Conservation (phyloP, 371 early-diverging fungal genomes). For the Apophysomyces variabilis region DNA sequence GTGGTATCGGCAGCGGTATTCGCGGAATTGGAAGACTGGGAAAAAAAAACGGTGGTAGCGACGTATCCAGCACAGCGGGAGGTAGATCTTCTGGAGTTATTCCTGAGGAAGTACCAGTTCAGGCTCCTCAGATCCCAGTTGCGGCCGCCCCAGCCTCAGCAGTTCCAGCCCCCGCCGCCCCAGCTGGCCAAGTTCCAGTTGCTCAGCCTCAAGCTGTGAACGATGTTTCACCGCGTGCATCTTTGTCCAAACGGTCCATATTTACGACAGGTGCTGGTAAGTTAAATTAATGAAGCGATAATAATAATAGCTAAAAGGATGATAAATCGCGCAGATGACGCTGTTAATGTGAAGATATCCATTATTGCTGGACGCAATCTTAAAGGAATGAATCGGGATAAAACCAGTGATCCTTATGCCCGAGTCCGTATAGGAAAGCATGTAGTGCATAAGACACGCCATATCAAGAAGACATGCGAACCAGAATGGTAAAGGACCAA, state of each 20-base stretch:
- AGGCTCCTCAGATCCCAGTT: not conserved
- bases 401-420: constrained; percentile 54
- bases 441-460: constrained; percentile 68
- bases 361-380: constrained; percentile 52
- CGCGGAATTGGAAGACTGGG: constrained; percentile 24
- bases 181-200: not conserved
- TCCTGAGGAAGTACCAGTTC: no score
- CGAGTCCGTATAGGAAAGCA: constrained; percentile 52
- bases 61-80: constrained; percentile 13
- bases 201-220: not conserved
- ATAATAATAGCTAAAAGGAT: not conserved
- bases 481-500: constrained; percentile 56
- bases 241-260: not conserved
- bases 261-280: constrained; percentile 1
- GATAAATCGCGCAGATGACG: constrained; percentile 18
- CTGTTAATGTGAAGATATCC: constrained; percentile 38
- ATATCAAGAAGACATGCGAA: constrained; percentile 66
- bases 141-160: not conserved
- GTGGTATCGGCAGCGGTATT: constrained; percentile 33
- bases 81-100: not conserved
- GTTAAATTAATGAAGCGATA: not conserved
- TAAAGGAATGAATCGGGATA: constrained; percentile 47
- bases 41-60: not conserved
- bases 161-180: not conserved
- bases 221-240: constrained; percentile 1